Base-by-base conservation (phyloP, 2,329 filamentous ascomycete species). In the Venturia effusa region DNA sequence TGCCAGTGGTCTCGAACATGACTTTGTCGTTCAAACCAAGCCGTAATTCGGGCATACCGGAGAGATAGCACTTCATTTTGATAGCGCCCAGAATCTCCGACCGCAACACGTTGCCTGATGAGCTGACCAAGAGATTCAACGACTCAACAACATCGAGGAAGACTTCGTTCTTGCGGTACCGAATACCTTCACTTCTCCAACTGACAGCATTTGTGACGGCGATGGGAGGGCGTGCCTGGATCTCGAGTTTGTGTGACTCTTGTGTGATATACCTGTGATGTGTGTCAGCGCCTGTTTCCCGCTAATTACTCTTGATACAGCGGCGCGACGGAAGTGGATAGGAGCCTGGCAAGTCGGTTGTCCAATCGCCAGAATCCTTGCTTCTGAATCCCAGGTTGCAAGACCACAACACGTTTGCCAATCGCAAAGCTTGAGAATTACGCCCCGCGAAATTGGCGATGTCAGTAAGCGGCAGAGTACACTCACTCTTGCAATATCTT, bases 41-140 rank as follows among this genome's bases (percentile, higher is more conserved):
- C 34, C 94, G 88, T 71, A 99, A 78, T 78, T 99, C 94, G 13
- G 94, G 94, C 94, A 99, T 99, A 65, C 94, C 94, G 59, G 91
- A 96, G 19, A 99, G 83, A 74, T 99, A 99, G 78, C 94, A 99
- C 79, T 99, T 99, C 94, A 99, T 97, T 80, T 99, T 99, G 76
- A 99, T 88, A 54, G 94, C 92, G 64, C 94, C 94, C 30, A 99
- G 82, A 70, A 99, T 99, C 79, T 99, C 94, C 8, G 92, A 96
- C 30, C 94, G 88, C 66, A 99, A 80, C 4, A 99, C 94, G 73
- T 96, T 97, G 75, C 94, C 94, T 70, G 91, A 95, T 64, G 92
- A 86, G 63, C 91, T 95, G 24, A 99, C 94, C 24, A 99, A 85
- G 41, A 99, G 85, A 77, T 99, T 99, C 71, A 99, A 85, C 60